These are phyloP conservation scores for Aphanomyces cochlioides DNA, from an alignment of 352 stramenopile species.

Conservation along the genomic window DNA sequence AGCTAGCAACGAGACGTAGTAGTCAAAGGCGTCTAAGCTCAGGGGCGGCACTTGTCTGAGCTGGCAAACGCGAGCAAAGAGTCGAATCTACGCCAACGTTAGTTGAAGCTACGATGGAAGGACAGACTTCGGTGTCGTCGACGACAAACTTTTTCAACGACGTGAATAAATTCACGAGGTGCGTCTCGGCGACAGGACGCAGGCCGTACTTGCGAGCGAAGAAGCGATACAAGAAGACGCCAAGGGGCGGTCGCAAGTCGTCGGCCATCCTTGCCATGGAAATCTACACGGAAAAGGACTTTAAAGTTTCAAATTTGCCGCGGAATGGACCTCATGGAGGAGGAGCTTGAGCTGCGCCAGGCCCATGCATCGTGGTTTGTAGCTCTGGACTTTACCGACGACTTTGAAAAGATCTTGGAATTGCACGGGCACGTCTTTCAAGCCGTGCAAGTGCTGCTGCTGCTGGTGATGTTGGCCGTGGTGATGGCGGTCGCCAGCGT, in stretches of 20 bases:
- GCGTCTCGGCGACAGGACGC: slow-evolving; percentile 10
- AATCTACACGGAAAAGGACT: background rate
- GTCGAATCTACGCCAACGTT: background rate
- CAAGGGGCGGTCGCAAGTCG: background rate
- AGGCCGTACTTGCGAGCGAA: slow-evolving; percentile 11
- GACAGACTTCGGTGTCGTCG: background rate
- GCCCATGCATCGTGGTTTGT: background rate
- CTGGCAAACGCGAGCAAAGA: slow-evolving; percentile 2
- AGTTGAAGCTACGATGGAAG: background rate
- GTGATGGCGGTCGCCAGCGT: background rate
- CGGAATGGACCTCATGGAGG: background rate
- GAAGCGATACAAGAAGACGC: slow-evolving; percentile 14
- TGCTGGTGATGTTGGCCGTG: background rate
- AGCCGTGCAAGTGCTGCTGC: background rate
- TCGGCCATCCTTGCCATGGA: background rate
- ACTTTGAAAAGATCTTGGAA: slow-evolving; percentile 1
- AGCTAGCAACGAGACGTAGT: background rate
- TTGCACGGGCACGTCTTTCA: background rate
- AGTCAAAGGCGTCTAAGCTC: slow-evolving; percentile 14
- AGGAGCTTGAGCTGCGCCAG: slow-evolving; percentile 14
- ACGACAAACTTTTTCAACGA: slow-evolving; percentile 12
- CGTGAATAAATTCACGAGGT: slow-evolving; percentile 12
- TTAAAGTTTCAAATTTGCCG: background rate
- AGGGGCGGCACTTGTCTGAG: slow-evolving; percentile 3
- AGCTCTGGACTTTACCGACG: background rate